Evolutionary conservation across 441 rosid species (phyloP).

Genomic region (Populus trichocarpa): DNA sequence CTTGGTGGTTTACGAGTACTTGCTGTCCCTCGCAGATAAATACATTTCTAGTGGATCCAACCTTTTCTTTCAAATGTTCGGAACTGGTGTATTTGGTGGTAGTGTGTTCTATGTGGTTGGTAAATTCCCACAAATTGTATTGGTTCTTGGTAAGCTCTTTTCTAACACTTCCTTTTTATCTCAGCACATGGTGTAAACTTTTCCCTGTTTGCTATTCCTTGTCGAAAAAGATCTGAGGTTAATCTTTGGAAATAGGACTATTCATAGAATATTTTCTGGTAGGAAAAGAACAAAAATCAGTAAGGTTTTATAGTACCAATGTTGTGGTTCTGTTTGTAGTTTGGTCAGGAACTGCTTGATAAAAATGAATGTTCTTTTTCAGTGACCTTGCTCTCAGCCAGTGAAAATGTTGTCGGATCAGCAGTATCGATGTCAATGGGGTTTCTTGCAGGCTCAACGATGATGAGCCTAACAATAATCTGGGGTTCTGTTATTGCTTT

Average conservation of each 20-base stretch:
- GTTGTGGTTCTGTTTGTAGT: too few relatives aligned
- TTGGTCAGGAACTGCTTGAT: neutral
- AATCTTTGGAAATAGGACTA: neutral
- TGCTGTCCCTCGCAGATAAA: constrained; percentile 29
- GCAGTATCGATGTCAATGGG: constrained; percentile 41
- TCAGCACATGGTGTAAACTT: neutral
- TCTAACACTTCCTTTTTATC: neutral
- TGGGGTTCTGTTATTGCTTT: constrained; percentile 46
- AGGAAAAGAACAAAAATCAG: too few relatives aligned
- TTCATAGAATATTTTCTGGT: neutral
- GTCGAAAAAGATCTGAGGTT: neutral
- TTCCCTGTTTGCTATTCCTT: neutral
- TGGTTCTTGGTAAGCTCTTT: constrained; percentile 37
- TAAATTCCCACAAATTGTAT: constrained; percentile 34
- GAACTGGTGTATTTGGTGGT: constrained; percentile 52
- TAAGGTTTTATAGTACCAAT: too few relatives aligned
- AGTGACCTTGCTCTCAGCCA: constrained; percentile 27
- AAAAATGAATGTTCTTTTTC: neutral
- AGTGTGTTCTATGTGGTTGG: constrained; percentile 40
- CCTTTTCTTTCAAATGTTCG: constrained; percentile 48
- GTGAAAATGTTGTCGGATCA: constrained; percentile 24
- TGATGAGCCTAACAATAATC: constrained; percentile 36
- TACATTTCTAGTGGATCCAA: constrained; percentile 38
- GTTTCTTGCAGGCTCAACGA: constrained; percentile 45
- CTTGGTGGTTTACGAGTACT: constrained; percentile 37